Evolutionary conservation across 2,329 filamentous ascomycete genomes (phyloP).

Genomic region (Diaporthe eres): DNA sequence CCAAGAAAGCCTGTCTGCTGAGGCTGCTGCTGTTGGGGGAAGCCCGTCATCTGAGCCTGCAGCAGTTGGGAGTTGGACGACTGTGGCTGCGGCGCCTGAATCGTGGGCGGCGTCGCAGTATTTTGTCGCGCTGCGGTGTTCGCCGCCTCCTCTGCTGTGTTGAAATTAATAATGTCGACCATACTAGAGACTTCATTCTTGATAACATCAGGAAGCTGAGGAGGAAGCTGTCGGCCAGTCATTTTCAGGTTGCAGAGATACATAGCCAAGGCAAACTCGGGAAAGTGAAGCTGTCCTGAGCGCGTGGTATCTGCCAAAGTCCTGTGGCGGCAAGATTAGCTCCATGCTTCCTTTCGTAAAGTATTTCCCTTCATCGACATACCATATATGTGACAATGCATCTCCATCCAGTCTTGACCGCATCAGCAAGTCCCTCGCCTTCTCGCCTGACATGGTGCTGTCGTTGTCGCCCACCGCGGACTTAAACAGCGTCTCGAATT

Average conservation of each 20-base stretch:
- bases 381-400: slow-evolving; percentile 94
- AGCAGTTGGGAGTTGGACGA: slow-evolving; percentile 78
- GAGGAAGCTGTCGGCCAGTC: slow-evolving; percentile 86
- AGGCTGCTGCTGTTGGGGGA: slow-evolving; percentile 70
- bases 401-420: slow-evolving; percentile 90
- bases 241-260: slow-evolving; percentile 96
- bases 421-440: slow-evolving; percentile 89
- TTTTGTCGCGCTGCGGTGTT: slow-evolving; percentile 63
- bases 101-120: slow-evolving; percentile 64
- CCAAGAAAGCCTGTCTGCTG: slow-evolving; percentile 78
- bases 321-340: slow-evolving; percentile 63
- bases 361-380: slow-evolving; percentile 47
- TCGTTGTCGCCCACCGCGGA: slow-evolving; percentile 89
- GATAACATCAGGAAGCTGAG: slow-evolving; percentile 83
- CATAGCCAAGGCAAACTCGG: slow-evolving; percentile 98
- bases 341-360: no score
- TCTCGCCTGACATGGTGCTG: slow-evolving; percentile 91
- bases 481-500: slow-evolving; percentile 98
- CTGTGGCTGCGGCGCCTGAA: slow-evolving; percentile 81
- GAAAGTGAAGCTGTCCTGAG: slow-evolving; percentile 95
- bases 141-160: slow-evolving; percentile 80
- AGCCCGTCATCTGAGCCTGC: slow-evolving; percentile 78
- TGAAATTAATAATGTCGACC: slow-evolving; percentile 99
- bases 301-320: slow-evolving; percentile 95
- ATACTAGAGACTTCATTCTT: slow-evolving; percentile 99